Percentiles rank a stretch among this genome's conserved stretches.
Conservation (phyloP, 78 protist species). For the Pigoraptor vietnamica region DNA sequence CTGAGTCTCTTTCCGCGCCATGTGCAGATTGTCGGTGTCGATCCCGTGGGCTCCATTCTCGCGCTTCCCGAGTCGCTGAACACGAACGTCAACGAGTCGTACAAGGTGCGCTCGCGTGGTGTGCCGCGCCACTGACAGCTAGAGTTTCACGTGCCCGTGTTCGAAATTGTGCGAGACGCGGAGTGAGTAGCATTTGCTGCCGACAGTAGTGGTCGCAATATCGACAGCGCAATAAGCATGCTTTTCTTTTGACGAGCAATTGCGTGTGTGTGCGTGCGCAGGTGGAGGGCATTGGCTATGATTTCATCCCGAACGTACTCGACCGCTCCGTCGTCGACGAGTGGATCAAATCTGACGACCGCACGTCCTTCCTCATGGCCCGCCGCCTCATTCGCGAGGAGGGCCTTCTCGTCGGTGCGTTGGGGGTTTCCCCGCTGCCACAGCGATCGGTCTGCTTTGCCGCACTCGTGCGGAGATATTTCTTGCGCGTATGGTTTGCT, state of each 20-base stretch:
- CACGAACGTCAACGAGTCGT: not conserved
- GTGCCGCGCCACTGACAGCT: too few species aligned
- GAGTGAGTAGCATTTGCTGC: too few species aligned
- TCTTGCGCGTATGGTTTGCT: too few species aligned
- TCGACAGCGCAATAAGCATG: too few species aligned
- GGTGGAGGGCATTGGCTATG: conserved; percentile 96
- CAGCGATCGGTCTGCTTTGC: too few species aligned
- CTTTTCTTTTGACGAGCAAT: too few species aligned
- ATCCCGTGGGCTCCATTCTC: conserved; percentile 89
- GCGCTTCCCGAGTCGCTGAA: conserved; percentile 75
- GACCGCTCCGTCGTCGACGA: conserved; percentile 42
- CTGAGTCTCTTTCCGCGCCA: not conserved
- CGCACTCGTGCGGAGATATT: not conserved
- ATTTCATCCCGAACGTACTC: conserved; percentile 76
- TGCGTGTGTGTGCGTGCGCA: not conserved
- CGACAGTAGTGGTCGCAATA: too few species aligned
- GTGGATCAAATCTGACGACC: conserved; percentile 84
- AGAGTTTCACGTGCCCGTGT: too few species aligned
- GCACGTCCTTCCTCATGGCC: conserved; percentile 75
- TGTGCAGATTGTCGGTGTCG: conserved; percentile 83
- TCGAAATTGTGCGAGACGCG: too few species aligned
- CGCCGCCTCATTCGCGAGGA: conserved; percentile 76
- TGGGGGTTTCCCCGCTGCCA: too few species aligned
- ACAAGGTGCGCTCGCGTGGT: not conserved
- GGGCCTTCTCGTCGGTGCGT: conserved; percentile 68